Conservation (phyloP, 176 grass and related monocot species). For the Carex cristatella region DNA sequence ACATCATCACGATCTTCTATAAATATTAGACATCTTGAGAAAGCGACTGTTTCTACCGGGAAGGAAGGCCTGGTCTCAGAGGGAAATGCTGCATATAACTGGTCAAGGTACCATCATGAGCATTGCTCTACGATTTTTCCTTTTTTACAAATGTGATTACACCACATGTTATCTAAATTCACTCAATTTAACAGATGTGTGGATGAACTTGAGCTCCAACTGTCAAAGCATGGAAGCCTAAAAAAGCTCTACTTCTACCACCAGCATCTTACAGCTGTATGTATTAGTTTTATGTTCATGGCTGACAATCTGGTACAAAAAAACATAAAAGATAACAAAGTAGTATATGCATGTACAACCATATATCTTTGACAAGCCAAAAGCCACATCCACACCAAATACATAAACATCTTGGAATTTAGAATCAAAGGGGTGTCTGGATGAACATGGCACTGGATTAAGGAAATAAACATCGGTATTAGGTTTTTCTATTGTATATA, state of each 20-base stretch:
- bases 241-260: slow-evolving; percentile 98
- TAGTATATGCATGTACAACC: background rate
- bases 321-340: background rate
- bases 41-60: slow-evolving; percentile 88
- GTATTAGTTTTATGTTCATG: slow-evolving; percentile 22
- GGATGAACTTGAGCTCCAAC: slow-evolving; percentile 93
- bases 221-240: slow-evolving; percentile 88
- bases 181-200: slow-evolving; percentile 56
- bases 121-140: slow-evolving; percentile 14
- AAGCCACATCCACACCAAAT: background rate
- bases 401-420: background rate
- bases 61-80: slow-evolving; percentile 95
- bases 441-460: background rate
- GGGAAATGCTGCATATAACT: slow-evolving; percentile 98
- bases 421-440: background rate
- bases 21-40: slow-evolving; percentile 97
- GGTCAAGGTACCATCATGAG: slow-evolving; percentile 64
- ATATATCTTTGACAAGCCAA: background rate
- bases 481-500: slow-evolving; percentile 9
- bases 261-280: slow-evolving; percentile 97
- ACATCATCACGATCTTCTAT: slow-evolving; percentile 90
- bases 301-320: background rate
- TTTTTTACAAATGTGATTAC: background rate
- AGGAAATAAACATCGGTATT: background rate
- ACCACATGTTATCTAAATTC: slow-evolving; percentile 22